Evolutionary conservation across 208 protist genomes (phyloP).

Genomic region (Wallacemonas sp.): DNA sequence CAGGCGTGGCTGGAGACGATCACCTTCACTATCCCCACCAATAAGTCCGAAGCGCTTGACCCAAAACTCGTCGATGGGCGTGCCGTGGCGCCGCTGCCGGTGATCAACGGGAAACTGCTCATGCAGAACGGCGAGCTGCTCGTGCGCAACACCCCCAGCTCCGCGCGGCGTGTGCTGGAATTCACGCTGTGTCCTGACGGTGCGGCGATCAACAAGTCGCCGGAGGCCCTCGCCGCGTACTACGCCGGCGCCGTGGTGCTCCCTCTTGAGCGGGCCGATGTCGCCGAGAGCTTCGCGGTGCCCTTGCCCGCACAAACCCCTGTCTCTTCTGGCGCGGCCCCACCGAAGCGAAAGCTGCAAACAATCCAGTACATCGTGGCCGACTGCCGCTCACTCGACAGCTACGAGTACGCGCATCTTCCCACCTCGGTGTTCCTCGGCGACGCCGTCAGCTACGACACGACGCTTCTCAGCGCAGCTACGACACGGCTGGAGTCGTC

Average conservation of each 20-base stretch:
- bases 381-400: conserved; percentile 82
- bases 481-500: conserved; percentile 28
- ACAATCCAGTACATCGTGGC: conserved; percentile 75
- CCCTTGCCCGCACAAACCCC: background rate
- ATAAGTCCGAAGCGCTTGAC: conserved; percentile 39
- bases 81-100: conserved; percentile 43
- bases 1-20: conserved; percentile 21
- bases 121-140: conserved; percentile 80
- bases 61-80: conserved; percentile 48
- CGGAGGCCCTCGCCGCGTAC: conserved; percentile 51
- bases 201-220: conserved; percentile 45
- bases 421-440: conserved; percentile 76
- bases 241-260: conserved; percentile 58
- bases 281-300: conserved; percentile 56
- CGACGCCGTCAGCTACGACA: conserved; percentile 39
- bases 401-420: conserved; percentile 84
- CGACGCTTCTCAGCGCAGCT: conserved; percentile 25
- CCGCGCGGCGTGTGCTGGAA: conserved; percentile 63
- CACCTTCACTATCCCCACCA: conserved; percentile 36
- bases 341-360: background rate
- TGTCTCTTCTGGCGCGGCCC: background rate
- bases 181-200: conserved; percentile 57
- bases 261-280: conserved; percentile 74
- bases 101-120: conserved; percentile 65
- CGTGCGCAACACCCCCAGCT: conserved; percentile 65